Conservation (phyloP, 2,329 filamentous ascomycete species). For the Neofusicoccum umdonicola region DNA sequence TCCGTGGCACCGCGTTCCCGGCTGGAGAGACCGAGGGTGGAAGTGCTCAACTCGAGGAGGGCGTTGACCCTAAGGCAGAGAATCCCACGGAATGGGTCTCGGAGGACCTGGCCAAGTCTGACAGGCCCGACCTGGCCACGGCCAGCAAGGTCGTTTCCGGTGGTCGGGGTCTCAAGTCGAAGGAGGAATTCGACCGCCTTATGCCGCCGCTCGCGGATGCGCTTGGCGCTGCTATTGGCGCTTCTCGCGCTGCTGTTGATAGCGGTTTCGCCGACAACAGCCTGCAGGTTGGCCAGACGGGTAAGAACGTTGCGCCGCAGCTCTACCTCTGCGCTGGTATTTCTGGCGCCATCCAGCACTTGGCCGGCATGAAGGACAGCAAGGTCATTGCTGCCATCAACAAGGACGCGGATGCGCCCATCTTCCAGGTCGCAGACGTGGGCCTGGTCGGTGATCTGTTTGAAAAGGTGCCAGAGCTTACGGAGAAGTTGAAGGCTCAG, state of each 20-base stretch:
- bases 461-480: slow-evolving; percentile 92
- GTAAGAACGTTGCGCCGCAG: slow-evolving; percentile 96
- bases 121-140: slow-evolving; percentile 90
- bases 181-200: slow-evolving; percentile 91
- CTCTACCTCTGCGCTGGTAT: slow-evolving; percentile 95
- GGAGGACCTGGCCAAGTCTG: slow-evolving; percentile 88
- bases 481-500: slow-evolving; percentile 76
- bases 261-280: slow-evolving; percentile 98
- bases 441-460: slow-evolving; percentile 94
- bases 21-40: slow-evolving; percentile 69
- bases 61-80: slow-evolving; percentile 76
- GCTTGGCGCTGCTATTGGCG: slow-evolving; percentile 91
- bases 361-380: slow-evolving; percentile 99
- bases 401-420: slow-evolving; percentile 94
- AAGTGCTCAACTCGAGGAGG: slow-evolving; percentile 74
- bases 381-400: slow-evolving; percentile 99
- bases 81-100: slow-evolving; percentile 83
- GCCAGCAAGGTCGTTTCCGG: slow-evolving; percentile 88
- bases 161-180: slow-evolving; percentile 92
- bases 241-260: slow-evolving; percentile 91
- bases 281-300: slow-evolving; percentile 95
- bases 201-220: slow-evolving; percentile 92
- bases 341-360: slow-evolving; percentile 93
- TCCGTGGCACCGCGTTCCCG: slow-evolving; percentile 89
- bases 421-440: slow-evolving; percentile 97